Evolutionary conservation across 306 rosid genomes (phyloP), one percentile per base, ranked within the genome.

Genomic region (Corylus heterophylla): DNA sequence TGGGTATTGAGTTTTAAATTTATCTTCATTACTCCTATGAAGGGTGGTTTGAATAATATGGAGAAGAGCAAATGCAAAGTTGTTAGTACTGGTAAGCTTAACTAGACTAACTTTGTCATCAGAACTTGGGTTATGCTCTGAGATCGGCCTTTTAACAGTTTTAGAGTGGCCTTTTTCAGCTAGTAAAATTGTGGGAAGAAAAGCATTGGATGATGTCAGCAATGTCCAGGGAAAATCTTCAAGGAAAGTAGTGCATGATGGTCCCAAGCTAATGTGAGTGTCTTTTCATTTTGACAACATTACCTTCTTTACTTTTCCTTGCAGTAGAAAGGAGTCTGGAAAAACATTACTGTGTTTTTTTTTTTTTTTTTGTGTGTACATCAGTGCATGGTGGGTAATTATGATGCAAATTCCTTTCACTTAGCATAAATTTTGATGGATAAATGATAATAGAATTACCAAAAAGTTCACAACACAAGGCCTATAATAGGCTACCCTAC

Each of bases 121-220:
- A 31, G 72, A 82, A 54, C 31, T 80, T 59, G 18, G 44, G 14
- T 18, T 14, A 25, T 55, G 27, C 79, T 61, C 73, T 39, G 25
- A 3, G 12, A 56, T 22, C 25, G 25, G 25, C 22, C 7, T 74
- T 74, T 80, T 63, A 31, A 78, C 25, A 29, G 54, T 58, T 68
- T 31, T 37, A 42, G 31, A 22, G 69, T 79, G 81, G 37, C 44
- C 13, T 85, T 78, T 84, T 54, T 22, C 25, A 89, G 93, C 80
- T 64, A 84, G 83, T 70, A 64, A 58, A 67, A 83, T 75, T 39
- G 73, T 66, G 45, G 73, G 82, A 80, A 89, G 97, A 75, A 92
- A 81, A 85, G 89, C 97, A 74, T 74, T 92, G 86, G 87, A 89
- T 56, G 97, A 94, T 83, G 90, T 94, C 44, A 91, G 94, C 90